These are phyloP conservation scores for Aspergillus luchuensis DNA, from an alignment of 2,329 filamentous ascomycete species.

Conservation along the genomic window DNA sequence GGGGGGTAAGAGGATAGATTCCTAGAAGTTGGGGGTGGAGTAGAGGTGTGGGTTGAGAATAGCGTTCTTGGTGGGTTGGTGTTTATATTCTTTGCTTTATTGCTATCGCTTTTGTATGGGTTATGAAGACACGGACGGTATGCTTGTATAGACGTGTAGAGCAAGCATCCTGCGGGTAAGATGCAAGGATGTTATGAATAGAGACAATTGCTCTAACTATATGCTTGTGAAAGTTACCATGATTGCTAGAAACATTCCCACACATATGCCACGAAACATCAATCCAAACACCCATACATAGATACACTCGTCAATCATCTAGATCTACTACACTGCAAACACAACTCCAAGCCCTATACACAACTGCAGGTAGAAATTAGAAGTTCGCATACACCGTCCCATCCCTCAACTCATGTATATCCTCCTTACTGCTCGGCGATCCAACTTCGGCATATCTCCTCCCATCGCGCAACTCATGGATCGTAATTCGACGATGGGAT, in stretches of 20 bases:
- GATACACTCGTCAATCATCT: background rate
- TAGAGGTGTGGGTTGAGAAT: background rate
- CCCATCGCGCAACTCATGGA: constrained; percentile 47
- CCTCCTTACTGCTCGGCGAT: constrained; percentile 39
- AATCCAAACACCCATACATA: background rate
- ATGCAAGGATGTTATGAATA: background rate
- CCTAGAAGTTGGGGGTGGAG: too few relatives aligned
- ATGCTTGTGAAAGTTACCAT: background rate
- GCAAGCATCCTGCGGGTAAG: background rate
- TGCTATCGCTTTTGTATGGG: background rate
- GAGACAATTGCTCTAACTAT: background rate
- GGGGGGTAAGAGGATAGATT: background rate
- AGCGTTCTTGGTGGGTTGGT: background rate
- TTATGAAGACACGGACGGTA: background rate
- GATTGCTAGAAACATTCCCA: too few relatives aligned
- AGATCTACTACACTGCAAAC: background rate
- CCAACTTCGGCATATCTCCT: constrained; percentile 45
- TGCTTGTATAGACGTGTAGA: background rate
- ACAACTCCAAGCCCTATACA: background rate
- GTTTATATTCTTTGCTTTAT: background rate
- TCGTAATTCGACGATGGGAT: constrained; percentile 40
- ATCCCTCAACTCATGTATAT: constrained; percentile 47
- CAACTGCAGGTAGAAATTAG: constrained; percentile 20
- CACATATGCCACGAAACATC: background rate
- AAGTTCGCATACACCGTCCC: constrained; percentile 47